These are phyloP conservation scores for Botrytis aclada DNA, from an alignment of 2,329 filamentous ascomycete species.

Conservation along the genomic window DNA sequence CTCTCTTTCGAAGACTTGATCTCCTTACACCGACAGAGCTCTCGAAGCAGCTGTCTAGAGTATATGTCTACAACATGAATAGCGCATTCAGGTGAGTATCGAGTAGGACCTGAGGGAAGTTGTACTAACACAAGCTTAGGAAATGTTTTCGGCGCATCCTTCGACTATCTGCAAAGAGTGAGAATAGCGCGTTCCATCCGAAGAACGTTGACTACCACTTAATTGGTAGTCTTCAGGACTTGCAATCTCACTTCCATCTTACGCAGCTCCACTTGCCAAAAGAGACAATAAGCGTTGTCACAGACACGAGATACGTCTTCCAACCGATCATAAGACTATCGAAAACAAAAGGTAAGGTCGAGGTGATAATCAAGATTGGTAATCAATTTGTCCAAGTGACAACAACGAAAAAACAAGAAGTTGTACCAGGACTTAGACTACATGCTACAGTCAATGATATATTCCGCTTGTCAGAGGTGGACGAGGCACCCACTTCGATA, in stretches of 20 bases:
- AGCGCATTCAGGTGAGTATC: constrained; percentile 64
- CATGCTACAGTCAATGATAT: constrained; percentile 67
- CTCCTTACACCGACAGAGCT: constrained; percentile 61
- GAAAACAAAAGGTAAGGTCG: constrained; percentile 67
- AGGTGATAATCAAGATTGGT: constrained; percentile 66
- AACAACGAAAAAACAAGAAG: constrained; percentile 65
- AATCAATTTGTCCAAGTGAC: constrained; percentile 69
- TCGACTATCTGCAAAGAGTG: constrained; percentile 58
- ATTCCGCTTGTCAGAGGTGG: constrained; percentile 64
- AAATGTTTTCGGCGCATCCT: constrained; percentile 65
- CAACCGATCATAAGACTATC: constrained; percentile 63
- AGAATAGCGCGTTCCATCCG: constrained; percentile 59
- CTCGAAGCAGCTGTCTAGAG: constrained; percentile 54
- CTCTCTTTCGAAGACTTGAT: constrained; percentile 62
- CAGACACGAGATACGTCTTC: constrained; percentile 63
- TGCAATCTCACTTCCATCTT: constrained; percentile 64
- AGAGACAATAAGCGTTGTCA: constrained; percentile 66
- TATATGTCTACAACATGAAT: constrained; percentile 74
- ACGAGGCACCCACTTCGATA: constrained; percentile 63
- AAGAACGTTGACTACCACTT: constrained; percentile 64
- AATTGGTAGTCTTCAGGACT: constrained; percentile 61
- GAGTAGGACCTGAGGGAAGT: not conserved
- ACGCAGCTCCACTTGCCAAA: constrained; percentile 65
- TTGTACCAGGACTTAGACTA: constrained; percentile 59
- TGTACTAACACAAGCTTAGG: constrained; percentile 40